Conservation (phyloP, 345 rosid genomes). For the Excoecaria cochinchinensis region DNA sequence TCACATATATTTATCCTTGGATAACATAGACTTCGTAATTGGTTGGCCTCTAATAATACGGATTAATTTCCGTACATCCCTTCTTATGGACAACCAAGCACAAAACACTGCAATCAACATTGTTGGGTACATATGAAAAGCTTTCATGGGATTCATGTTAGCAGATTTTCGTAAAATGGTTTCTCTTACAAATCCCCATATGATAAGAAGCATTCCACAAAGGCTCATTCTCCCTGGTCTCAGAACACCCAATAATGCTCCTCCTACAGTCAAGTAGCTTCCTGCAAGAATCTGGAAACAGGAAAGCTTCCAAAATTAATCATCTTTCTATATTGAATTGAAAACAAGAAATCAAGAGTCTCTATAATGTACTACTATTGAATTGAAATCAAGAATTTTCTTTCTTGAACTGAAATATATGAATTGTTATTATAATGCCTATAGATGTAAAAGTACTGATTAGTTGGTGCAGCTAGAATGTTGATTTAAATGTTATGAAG, state of each 20-base stretch:
- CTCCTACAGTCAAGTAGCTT: constrained; percentile 67
- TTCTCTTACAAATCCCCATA: constrained; percentile 63
- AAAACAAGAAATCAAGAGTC: no score
- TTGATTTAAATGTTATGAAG: neutral
- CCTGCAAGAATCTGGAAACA: constrained; percentile 67
- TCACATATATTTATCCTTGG: constrained; percentile 13
- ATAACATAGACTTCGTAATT: constrained; percentile 14
- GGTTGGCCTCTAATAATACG: constrained; percentile 36
- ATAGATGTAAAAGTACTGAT: neutral
- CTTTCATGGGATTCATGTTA: constrained; percentile 10
- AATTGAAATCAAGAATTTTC: neutral
- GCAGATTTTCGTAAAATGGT: constrained; percentile 28
- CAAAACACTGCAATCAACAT: constrained; percentile 46
- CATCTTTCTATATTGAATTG: no score
- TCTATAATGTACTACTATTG: neutral
- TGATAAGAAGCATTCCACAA: constrained; percentile 53
- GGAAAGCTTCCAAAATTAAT: neutral
- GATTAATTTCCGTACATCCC: constrained; percentile 57
- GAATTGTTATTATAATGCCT: no score
- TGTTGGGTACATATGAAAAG: constrained; percentile 40
- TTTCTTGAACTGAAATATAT: no score
- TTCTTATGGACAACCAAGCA: constrained; percentile 61
- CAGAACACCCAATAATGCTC: constrained; percentile 53
- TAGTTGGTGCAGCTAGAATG: neutral
- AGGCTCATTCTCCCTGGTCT: constrained; percentile 58